These are phyloP conservation scores for Citeromyces hawaiiensis DNA, from an alignment of 1,139 yeast genomes.

Conservation along the genomic window DNA sequence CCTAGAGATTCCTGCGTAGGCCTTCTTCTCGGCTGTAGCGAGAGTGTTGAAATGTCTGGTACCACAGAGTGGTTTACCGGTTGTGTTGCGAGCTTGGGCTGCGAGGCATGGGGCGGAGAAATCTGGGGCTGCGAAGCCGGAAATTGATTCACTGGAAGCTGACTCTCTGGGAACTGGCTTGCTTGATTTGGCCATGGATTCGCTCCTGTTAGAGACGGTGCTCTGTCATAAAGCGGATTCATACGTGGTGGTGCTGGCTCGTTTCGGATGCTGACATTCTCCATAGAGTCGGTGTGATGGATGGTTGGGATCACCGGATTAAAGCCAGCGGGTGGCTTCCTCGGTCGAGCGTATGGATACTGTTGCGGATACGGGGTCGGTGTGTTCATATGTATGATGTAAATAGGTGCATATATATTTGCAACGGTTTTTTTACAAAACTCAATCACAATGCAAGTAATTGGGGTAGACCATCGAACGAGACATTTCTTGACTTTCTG, in stretches of 20 bases:
- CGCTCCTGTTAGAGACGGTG: background rate
- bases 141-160: background rate
- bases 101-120: background rate
- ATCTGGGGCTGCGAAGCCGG: background rate
- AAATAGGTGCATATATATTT: background rate
- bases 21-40: background rate
- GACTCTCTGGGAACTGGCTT: background rate
- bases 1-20: constrained; percentile 10
- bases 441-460: no score
- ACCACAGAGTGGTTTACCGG: background rate
- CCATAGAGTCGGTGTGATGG: background rate
- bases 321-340: background rate
- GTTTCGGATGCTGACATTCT: background rate
- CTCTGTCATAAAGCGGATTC: background rate
- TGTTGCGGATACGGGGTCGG: background rate
- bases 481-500: no score
- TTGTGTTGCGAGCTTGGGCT: background rate
- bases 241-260: background rate
- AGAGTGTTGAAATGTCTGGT: background rate
- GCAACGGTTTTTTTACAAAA: background rate
- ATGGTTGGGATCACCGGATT: background rate
- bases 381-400: background rate
- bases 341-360: background rate
- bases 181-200: background rate
- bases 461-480: no score